Conservation (phyloP, 2,329 filamentous ascomycete species). For the Colletotrichum chlorophyti region DNA sequence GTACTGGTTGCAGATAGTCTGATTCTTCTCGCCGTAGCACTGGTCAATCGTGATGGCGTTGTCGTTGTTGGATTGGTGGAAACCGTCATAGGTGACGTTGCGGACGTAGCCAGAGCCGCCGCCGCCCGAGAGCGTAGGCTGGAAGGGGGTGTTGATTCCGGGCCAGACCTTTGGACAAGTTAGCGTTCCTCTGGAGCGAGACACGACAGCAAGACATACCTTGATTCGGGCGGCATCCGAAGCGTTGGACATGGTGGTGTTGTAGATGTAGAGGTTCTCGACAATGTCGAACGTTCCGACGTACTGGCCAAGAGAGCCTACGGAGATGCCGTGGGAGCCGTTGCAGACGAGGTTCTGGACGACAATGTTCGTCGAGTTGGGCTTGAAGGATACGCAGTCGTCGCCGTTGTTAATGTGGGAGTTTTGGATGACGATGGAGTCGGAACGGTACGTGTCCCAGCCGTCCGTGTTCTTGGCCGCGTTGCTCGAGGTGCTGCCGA, state of each 20-base stretch:
- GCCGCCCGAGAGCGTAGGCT: conserved; percentile 64
- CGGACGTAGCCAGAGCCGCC: conserved; percentile 64
- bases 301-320: conserved; percentile 77
- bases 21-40: conserved; percentile 29
- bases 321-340: conserved; percentile 74
- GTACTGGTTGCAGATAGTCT: conserved; percentile 27
- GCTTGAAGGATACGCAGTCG: conserved; percentile 78
- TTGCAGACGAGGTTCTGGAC: conserved; percentile 73
- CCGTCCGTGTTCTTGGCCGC: conserved; percentile 71
- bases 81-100: conserved; percentile 72
- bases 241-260: conserved; percentile 64
- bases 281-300: conserved; percentile 68
- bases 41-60: conserved; percentile 38
- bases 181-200: no score
- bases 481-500: conserved; percentile 58
- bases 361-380: conserved; percentile 72
- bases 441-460: conserved; percentile 68
- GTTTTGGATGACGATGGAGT: conserved; percentile 71
- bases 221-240: conserved; percentile 75
- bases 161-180: no score
- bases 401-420: conserved; percentile 70
- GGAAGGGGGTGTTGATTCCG: conserved; percentile 49
- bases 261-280: conserved; percentile 71
- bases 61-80: conserved; percentile 67
- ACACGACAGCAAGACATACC: no score